phyloP scores from a whole-genome alignment of 306 rosid genomes.

The Casuarina equisetifolia region DNA sequence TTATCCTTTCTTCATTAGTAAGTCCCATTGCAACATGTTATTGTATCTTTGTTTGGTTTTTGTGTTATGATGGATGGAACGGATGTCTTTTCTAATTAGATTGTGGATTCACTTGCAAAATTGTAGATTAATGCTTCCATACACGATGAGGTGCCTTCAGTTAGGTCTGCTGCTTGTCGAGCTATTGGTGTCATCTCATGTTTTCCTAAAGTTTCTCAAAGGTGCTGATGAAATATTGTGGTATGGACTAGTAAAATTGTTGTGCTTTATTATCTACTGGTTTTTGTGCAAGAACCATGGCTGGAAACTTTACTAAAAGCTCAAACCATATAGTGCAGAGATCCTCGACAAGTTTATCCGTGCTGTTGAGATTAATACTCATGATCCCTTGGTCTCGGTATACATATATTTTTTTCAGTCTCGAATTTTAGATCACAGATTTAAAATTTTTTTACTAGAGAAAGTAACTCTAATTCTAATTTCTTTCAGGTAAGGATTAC shows the following conservation, averaged over 20 bases:
- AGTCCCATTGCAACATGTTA: slow-evolving; percentile 32
- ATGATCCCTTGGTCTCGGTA: slow-evolving; percentile 69
- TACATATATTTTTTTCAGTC: slow-evolving; percentile 11
- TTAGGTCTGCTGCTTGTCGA: slow-evolving; percentile 94
- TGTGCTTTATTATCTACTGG: slow-evolving; percentile 14
- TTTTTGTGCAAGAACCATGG: slow-evolving; percentile 15
- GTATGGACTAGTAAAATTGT: background rate
- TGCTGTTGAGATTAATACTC: slow-evolving; percentile 79
- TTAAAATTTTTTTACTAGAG: slow-evolving; percentile 8
- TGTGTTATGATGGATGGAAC: slow-evolving; percentile 20
- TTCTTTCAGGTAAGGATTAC: slow-evolving; percentile 76
- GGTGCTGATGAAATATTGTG: slow-evolving; percentile 52
- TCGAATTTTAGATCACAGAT: background rate
- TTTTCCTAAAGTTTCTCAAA: slow-evolving; percentile 81
- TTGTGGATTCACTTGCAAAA: slow-evolving; percentile 17
- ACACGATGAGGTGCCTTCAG: slow-evolving; percentile 65
- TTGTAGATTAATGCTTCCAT: slow-evolving; percentile 65
- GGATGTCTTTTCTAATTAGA: slow-evolving; percentile 1
- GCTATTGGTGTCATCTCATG: slow-evolving; percentile 92
- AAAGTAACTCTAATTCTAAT: slow-evolving; percentile 17
- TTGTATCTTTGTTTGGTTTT: slow-evolving; percentile 17
- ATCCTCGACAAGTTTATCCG: slow-evolving; percentile 69
- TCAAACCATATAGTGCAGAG: slow-evolving; percentile 67
- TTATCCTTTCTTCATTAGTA: slow-evolving; percentile 67
- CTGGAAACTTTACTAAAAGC: slow-evolving; percentile 18